These are phyloP conservation scores for Ophiostoma fasciatum DNA, from an alignment of 2,329 filamentous ascomycete genomes.

Conservation along the genomic window DNA sequence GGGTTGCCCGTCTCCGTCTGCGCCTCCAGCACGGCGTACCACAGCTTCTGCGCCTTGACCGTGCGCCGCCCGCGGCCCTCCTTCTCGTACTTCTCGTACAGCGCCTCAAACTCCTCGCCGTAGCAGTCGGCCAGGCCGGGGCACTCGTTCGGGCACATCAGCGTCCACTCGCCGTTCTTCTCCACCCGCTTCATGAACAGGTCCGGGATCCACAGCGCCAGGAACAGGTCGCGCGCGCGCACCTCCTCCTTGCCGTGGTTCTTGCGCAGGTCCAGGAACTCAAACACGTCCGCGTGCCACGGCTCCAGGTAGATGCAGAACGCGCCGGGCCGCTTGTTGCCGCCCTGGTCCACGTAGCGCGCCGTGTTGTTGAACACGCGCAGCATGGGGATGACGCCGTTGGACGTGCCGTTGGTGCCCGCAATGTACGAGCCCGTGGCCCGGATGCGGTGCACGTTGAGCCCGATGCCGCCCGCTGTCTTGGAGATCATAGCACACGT, in stretches of 20 bases:
- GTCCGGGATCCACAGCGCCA: conserved; percentile 95
- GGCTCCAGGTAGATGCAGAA: conserved; percentile 99
- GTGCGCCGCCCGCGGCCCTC: conserved; percentile 81
- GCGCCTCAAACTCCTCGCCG: conserved; percentile 88
- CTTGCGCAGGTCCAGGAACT: conserved; percentile 95
- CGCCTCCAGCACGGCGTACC: conserved; percentile 95
- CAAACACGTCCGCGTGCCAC: conserved; percentile 95
- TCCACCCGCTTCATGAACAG: conserved; percentile 99
- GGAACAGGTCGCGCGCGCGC: conserved; percentile 92
- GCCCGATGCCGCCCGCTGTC: conserved; percentile 93
- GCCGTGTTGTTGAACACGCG: conserved; percentile 99
- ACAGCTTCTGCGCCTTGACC: conserved; percentile 95
- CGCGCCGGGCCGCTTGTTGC: conserved; percentile 96
- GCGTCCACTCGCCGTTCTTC: conserved; percentile 89
- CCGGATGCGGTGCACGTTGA: conserved; percentile 93
- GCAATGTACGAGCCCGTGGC: conserved; percentile 96
- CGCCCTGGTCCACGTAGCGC: conserved; percentile 95
- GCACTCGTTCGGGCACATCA: conserved; percentile 97
- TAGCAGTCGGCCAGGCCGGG: conserved; percentile 92
- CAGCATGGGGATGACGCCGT: conserved; percentile 94
- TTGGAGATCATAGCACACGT: conserved; percentile 99
- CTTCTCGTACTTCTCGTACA: conserved; percentile 86
- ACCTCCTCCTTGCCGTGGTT: conserved; percentile 99
- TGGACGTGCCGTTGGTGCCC: conserved; percentile 95
- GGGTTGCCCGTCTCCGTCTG: conserved; percentile 98